These are phyloP conservation scores for Saposhnikovia divaricata DNA, from an alignment of 129 eudicot species.

Conservation along the genomic window DNA sequence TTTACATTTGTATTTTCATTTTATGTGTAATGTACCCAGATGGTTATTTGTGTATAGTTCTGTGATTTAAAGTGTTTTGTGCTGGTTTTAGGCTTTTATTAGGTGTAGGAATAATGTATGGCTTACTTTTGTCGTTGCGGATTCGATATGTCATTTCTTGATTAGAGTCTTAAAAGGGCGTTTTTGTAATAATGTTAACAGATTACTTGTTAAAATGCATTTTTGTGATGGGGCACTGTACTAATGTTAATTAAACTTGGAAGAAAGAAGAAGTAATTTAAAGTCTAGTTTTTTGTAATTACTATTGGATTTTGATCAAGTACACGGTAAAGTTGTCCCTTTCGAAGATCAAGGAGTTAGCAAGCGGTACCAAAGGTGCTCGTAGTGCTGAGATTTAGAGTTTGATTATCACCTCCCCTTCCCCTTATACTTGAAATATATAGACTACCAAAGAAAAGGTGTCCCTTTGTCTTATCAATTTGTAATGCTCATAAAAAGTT, in stretches of 20 bases:
- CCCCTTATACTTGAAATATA: not conserved
- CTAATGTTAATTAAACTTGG: not conserved
- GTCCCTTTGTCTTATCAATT: not conserved
- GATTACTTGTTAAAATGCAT: not conserved
- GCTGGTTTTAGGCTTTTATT: not conserved
- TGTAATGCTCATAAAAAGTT: not conserved
- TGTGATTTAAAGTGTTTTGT: not conserved
- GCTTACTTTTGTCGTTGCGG: not conserved
- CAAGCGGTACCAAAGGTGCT: not conserved
- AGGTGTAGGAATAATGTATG: constrained; percentile 16
- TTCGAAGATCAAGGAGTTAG: too few relatives aligned
- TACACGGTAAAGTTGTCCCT: not conserved
- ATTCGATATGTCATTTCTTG: constrained; percentile 1
- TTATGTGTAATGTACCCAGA: not conserved
- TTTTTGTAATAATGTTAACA: not conserved
- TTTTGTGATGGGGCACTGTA: not conserved
- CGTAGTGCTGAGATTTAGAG: not conserved
- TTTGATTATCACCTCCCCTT: not conserved
- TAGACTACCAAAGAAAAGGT: not conserved
- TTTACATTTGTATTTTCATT: not conserved
- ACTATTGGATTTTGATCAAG: not conserved
- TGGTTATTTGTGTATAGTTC: not conserved
- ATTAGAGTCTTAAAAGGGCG: not conserved
- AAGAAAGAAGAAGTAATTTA: not conserved
- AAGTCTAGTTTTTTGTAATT: not conserved